Evolutionary conservation across 1,139 yeast genomes (phyloP), one percentile per base, ranked within the genome.

Genomic region (Scheffersomyces illinoinensis): DNA sequence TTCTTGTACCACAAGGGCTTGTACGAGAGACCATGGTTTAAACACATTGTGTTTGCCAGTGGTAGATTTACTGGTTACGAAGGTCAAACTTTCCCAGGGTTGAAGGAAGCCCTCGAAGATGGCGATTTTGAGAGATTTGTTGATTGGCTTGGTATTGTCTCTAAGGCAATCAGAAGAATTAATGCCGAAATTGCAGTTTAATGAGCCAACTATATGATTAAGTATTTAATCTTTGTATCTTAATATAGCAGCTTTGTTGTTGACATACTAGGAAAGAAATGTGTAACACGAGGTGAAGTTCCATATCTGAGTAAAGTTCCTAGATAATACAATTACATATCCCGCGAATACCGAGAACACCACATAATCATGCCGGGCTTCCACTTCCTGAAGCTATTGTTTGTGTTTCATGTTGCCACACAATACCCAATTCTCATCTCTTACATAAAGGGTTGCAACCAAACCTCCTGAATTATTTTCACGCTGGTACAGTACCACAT

Each of bases 1-100:
- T 90, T 92, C 73, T 73, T 90, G 57, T 78, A 84, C 68, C 77
- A 81, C 43, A 76, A 82, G 3, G 97, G 97, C 3, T 82, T 92
- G 57, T 74, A 79, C 62, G 79, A 78, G 48, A 83, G 97, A 68
- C 77, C 83, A n/a, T 92, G 97, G 97, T 93, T 89, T 77, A 91
- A 88, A 75, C 97, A 93, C 74, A 82, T 90, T 62, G 85, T 91
- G 4, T 91, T 83, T 72, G 96, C 97, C 2, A 87, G 95, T 57
- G 97, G 97, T 4, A 80, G 96, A 68, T 88, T 82, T 72, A 90
- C 96, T 2, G 97, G 97, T 1, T 92, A 92, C 68, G 89, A 91
- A 21, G 97, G 96, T 1, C 93, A 89, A 66, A 84, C 88, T 20
- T 81, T 90, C 62, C 97, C 97, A 0, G 95, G 93, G 0, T 77